Base-by-base conservation (phyloP, 2,329 filamentous ascomycete species). In the Cadophora sp. region DNA sequence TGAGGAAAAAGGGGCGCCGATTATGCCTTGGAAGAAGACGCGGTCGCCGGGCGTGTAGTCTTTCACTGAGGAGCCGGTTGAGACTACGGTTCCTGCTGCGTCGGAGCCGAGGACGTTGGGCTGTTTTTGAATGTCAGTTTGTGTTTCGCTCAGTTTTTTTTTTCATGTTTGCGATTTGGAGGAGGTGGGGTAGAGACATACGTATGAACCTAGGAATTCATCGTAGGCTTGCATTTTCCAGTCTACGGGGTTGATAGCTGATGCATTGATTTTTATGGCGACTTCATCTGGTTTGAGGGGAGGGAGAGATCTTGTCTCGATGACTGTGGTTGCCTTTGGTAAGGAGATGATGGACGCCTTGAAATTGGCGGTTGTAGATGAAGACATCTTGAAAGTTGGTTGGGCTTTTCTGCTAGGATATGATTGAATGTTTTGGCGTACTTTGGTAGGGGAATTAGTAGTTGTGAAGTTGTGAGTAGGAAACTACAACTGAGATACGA, bases 21-120 rank as follows among this genome's bases (percentile, higher is more conserved):
- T 20, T 20, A 48, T 48, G n/a, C 45, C 45, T 48, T 48, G 45
- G 45, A 48, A 48, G 45, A 48, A 48, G 18, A 48, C 45, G n/a
- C 45, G 18, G 45, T 48, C 45, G n/a, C n/a, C n/a, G 9, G n/a
- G 18, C 1, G n/a, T 20, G 45, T 20, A 48, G 9, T 48, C n/a
- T 1, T 4, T 22, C 4, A 48, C 45, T 48, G 45, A 20, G n/a
- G 18, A 20, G 6, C 45, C 45, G 18, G 20, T n/a, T 11, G 45
- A 48, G 18, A 48, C 6, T 16, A 48, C 20, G 8, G 45, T 48
- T n/a, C 45, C 45, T 11, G 45, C n/a, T 11, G 45, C 45, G 45
- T 48, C 45, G 45, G 45, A 48, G n/a, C 45, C 45, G n/a, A 48
- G 45, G 45, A 48, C n/a, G 8, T 16, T 22, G 45, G 45, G 45